Percentiles rank a stretch among this genome's conserved stretches.
Conservation (phyloP, 805 yeast species). For the Pichia exigua region DNA sequence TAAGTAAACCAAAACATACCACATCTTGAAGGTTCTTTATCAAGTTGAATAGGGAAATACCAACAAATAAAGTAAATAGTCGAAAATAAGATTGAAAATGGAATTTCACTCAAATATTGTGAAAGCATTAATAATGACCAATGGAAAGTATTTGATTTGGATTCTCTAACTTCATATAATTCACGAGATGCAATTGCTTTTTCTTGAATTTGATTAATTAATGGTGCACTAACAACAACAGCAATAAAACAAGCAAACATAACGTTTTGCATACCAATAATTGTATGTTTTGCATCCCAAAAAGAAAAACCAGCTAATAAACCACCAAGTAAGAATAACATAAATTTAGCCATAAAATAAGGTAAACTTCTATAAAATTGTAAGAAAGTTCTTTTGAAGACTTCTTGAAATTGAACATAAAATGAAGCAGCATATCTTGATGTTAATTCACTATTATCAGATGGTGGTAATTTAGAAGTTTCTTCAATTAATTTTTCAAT, state of each 20-base stretch:
- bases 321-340: conserved; percentile 32
- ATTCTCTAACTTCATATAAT: conserved; percentile 62
- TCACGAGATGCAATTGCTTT: conserved; percentile 52
- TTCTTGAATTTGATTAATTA: conserved; percentile 58
- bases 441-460: conserved; percentile 12
- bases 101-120: conserved; percentile 50
- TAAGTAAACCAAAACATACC: conserved; percentile 38
- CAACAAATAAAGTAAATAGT: conserved; percentile 40
- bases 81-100: conserved; percentile 43
- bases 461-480: conserved; percentile 6
- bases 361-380: conserved; percentile 43
- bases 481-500: conserved; percentile 23
- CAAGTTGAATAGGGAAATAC: conserved; percentile 31
- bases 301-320: conserved; percentile 50
- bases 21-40: conserved; percentile 31
- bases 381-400: conserved; percentile 30
- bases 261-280: conserved; percentile 53
- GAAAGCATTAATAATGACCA: conserved; percentile 55
- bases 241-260: conserved; percentile 45
- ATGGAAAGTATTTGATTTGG: conserved; percentile 63
- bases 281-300: conserved; percentile 46
- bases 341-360: conserved; percentile 41
- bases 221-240: conserved; percentile 49
- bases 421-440: conserved; percentile 40
- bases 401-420: conserved; percentile 29